Percentiles rank a stretch among this genome's conserved stretches.
phyloP scores from a whole-genome alignment of 768 basidiomycete species.

The Amanita thiersii region DNA sequence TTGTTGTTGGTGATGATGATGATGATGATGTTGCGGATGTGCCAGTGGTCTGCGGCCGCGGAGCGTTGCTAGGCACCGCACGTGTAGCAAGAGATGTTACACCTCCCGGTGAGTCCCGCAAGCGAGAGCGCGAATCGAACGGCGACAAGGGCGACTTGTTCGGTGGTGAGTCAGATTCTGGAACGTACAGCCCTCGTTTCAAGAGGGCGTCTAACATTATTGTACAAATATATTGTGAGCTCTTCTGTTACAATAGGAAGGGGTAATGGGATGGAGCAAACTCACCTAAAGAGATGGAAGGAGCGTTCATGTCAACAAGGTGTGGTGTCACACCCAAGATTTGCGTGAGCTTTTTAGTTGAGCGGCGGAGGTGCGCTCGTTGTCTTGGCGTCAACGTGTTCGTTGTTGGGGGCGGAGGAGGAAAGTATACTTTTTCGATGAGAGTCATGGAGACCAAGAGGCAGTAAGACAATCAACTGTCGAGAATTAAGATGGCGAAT shows the following conservation, averaged over 20 bases:
- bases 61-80: too few species aligned
- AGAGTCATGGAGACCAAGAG: constrained; percentile 1
- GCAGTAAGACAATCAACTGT: background rate
- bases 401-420: constrained; percentile 29
- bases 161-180: too few species aligned
- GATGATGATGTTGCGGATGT: background rate
- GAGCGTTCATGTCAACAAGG: constrained; percentile 22
- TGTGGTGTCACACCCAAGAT: constrained; percentile 37
- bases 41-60: background rate
- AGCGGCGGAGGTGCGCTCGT: constrained; percentile 28
- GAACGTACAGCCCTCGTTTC: too few species aligned
- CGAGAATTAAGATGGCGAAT: too few species aligned
- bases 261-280: background rate
- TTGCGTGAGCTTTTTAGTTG: constrained; percentile 31
- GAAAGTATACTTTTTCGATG: constrained; percentile 10
- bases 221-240: background rate
- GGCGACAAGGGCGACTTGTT: too few species aligned
- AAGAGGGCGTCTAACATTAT: background rate
- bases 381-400: constrained; percentile 28
- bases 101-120: too few species aligned
- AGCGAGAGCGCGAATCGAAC: too few species aligned
- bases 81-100: too few species aligned
- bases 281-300: constrained; percentile 5
- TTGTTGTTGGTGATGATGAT: background rate
- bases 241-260: background rate